Base-by-base conservation (phyloP, 2,329 filamentous ascomycete genomes). In the Epichloe typhina region DNA sequence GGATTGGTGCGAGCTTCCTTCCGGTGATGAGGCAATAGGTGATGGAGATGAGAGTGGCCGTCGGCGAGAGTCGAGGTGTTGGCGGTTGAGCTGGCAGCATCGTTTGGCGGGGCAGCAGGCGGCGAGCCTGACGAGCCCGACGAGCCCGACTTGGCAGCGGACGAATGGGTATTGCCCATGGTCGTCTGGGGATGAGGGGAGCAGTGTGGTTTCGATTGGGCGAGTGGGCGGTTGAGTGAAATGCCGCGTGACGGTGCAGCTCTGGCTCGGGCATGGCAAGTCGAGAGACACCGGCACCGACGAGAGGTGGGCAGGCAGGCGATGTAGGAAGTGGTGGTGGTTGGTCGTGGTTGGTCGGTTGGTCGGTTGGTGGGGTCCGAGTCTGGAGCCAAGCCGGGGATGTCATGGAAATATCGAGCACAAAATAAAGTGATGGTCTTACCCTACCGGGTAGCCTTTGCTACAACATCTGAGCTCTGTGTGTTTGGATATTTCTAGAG, bases 1-100 rank as follows among this genome's bases (percentile, higher is more conserved):
- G 78, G 74, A 60, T 76, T 75, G 60, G 76, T 74, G 65, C 64
- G 63, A 37, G 60, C 58, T 55, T 66, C 64, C 49, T 71, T 67
- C 53, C 62, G 64, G 54, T 62, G 63, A 53, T 59, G 61, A 46
- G 40, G 54, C 60, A 58, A 44, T n/a, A 52, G 52, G 31, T 54
- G 55, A 15, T 54, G 52, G n/a, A 53, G 55, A 39, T 46, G 48
- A n/a, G 26, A 13, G 45, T 50, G 46, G 8, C 46, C 33, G 37
- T 50, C 42, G 48, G 36, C 33, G n/a, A 40, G 19, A 17, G 54
- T 50, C 26, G 51, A 46, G 9, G 49, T 45, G 37, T 49, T 50
- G 41, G 47, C 44, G 15, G 50, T 44, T 46, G 59, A 59, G 46
- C 56, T 56, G 47, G 59, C 54, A 40, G 62, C 59, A 46, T 56